Conservation (phyloP, 1,284 basidiomycete species). For the Austropuccinia psidii region DNA sequence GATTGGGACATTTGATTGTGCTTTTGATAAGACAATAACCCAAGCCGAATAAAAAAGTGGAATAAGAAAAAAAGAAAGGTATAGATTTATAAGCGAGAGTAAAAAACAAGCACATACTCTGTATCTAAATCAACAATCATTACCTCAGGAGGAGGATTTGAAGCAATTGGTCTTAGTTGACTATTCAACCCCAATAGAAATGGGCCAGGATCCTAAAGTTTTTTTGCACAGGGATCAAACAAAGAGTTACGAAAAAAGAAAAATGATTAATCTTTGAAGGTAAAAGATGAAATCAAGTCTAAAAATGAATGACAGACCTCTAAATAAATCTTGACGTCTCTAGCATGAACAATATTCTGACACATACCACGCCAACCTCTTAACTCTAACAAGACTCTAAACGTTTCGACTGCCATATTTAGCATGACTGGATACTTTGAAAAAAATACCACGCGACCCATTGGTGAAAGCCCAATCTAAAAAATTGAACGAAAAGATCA, state of each 20-base stretch:
- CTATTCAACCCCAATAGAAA: conserved; percentile 89
- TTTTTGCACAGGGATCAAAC: too few species aligned
- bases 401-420: conserved; percentile 63
- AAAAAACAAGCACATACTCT: conserved; percentile 59
- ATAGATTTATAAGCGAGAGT: not conserved
- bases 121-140: conserved; percentile 88
- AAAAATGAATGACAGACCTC: conserved; percentile 7
- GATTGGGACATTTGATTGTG: conserved; percentile 59
- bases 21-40: conserved; percentile 1
- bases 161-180: conserved; percentile 69
- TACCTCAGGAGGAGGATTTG: conserved; percentile 62
- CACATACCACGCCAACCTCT: conserved; percentile 89
- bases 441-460: conserved; percentile 80
- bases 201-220: conserved; percentile 59
- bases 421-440: conserved; percentile 86
- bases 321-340: conserved; percentile 73
- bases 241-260: conserved; percentile 38
- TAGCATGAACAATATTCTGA: conserved; percentile 73
- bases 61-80: not conserved
- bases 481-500: not conserved
- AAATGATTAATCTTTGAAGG: not conserved
- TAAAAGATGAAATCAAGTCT: not conserved
- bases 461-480: conserved; percentile 75
- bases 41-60: not conserved
- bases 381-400: conserved; percentile 85